Evolutionary conservation across 163 green algal genomes (phyloP), one percentile per base, ranked within the genome.

Genomic region (Scenedesmus sp.): DNA sequence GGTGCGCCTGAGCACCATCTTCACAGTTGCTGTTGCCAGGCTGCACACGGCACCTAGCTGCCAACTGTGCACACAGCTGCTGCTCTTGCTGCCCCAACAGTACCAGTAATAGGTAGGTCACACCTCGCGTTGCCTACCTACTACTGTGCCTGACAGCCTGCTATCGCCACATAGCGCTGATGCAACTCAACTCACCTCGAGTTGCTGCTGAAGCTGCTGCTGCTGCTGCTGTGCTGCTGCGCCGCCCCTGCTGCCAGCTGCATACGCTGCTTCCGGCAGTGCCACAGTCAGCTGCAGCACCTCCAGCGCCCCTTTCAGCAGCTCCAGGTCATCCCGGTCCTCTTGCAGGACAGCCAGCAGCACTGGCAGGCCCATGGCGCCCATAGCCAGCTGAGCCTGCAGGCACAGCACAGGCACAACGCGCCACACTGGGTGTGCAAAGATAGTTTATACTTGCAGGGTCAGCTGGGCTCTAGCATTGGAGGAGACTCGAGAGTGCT

Each of bases 271-370:
- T 0, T 86, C 74, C 20, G 87, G 87, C 74, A 91, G 57, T 56
- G 87, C 74, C 2, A 87, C 76, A 52, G n/a, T 88, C 55, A 87
- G 67, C n/a, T 96, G 91, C 89, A 99, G 94, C 62, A 95, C 95
- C 92, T 99, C 98, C 73, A 99, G 92, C 2, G 95, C 96, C 3
- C 94, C 92, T 9, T 95, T 94, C 73, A 98, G 62, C 87, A 98
- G 94, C 86, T 98, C 97, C 55, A 96, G 10, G 81, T 99, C 97
- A 57, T 97, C 95, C 4, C 95, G 79, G 67, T 99, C 97, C 55
- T 98, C 97, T 5, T 92, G 88, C 86, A 99, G 86, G 66, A 98
- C 94, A 6, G 90, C 88, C 20, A 96, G 91, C 18, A 99, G 93
- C 70, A 98, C 92, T 0, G 96, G 94, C 20, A 98, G 86, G 56